Conservation (phyloP, 805 yeast species). For the Scheffersomyces stipitis region DNA sequence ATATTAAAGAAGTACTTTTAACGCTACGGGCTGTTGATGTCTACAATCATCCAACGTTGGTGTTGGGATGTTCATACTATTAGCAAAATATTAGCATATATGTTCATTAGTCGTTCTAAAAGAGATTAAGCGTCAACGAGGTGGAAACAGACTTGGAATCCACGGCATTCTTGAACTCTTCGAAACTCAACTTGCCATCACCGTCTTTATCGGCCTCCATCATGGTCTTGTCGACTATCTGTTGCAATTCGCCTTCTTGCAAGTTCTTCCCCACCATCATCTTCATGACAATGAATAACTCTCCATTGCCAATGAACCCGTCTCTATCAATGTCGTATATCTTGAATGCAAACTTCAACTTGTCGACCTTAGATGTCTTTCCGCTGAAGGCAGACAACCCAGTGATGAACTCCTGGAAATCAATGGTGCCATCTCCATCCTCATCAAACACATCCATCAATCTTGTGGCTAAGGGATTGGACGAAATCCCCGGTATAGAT, state of each 20-base stretch:
- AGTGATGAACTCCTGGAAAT: slow-evolving; percentile 89
- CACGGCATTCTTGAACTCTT: slow-evolving; percentile 76
- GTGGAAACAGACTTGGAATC: slow-evolving; percentile 59
- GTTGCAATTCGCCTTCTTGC: slow-evolving; percentile 85
- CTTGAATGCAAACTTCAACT: slow-evolving; percentile 83
- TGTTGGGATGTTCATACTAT: too few species aligned
- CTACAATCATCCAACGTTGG: too few species aligned
- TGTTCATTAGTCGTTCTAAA: too few species aligned
- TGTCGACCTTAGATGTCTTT: slow-evolving; percentile 76
- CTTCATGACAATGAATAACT: slow-evolving; percentile 83
- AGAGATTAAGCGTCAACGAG: slow-evolving; percentile 53
- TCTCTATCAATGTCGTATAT: slow-evolving; percentile 95
- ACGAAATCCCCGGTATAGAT: slow-evolving; percentile 87
- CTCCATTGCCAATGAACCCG: slow-evolving; percentile 94
- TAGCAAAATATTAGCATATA: too few species aligned
- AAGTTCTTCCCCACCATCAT: slow-evolving; percentile 96
- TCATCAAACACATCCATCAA: slow-evolving; percentile 93
- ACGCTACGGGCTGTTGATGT: too few species aligned
- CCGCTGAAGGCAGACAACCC: slow-evolving; percentile 87
- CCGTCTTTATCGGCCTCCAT: slow-evolving; percentile 89
- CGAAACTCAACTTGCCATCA: slow-evolving; percentile 81
- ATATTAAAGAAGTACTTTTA: too few species aligned
- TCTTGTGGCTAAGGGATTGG: slow-evolving; percentile 86
- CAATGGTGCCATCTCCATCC: slow-evolving; percentile 90
- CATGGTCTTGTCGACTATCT: slow-evolving; percentile 94